Conservation (phyloP, 371 early-diverging fungal genomes). For the Apophysomyces ossiformis region DNA sequence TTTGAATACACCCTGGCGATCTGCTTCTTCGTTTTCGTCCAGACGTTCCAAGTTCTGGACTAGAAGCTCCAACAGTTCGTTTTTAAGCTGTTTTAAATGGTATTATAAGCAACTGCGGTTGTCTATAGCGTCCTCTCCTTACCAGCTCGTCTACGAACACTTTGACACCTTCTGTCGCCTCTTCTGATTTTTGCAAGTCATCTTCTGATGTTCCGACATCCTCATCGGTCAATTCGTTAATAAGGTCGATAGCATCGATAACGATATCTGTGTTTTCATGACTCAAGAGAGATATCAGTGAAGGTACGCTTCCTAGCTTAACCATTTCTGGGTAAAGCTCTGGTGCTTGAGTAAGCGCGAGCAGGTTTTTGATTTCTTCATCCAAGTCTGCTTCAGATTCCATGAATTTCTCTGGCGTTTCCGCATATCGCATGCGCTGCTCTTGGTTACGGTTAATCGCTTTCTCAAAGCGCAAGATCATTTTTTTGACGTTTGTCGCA, state of each 20-base stretch:
- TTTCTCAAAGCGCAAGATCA: slow-evolving; percentile 85
- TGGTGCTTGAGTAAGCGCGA: slow-evolving; percentile 78
- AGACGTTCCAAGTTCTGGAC: slow-evolving; percentile 81
- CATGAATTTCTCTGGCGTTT: slow-evolving; percentile 83
- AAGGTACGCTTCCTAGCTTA: slow-evolving; percentile 65
- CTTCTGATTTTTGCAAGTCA: slow-evolving; percentile 66
- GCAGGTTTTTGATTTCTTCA: slow-evolving; percentile 81
- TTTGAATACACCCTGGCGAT: slow-evolving; percentile 87
- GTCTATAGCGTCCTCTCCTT: slow-evolving; percentile 13
- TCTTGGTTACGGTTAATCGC: slow-evolving; percentile 87
- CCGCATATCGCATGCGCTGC: slow-evolving; percentile 82
- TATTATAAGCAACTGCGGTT: neutral
- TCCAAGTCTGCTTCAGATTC: slow-evolving; percentile 96
- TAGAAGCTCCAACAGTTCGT: slow-evolving; percentile 75
- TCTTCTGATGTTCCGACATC: slow-evolving; percentile 72
- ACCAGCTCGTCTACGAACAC: slow-evolving; percentile 75
- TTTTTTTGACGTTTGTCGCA: slow-evolving; percentile 66
- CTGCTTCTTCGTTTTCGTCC: slow-evolving; percentile 79
- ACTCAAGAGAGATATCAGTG: slow-evolving; percentile 74
- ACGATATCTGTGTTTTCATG: slow-evolving; percentile 96
- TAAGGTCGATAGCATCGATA: slow-evolving; percentile 81
- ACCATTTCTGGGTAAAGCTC: slow-evolving; percentile 77
- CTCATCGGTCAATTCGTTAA: slow-evolving; percentile 91
- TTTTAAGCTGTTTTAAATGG: slow-evolving; percentile 54
- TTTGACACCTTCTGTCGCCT: slow-evolving; percentile 70